Evolutionary conservation across 1,139 yeast species (phyloP), one percentile per base, ranked within the genome.

Genomic region (Sporopachydermia cereana): DNA sequence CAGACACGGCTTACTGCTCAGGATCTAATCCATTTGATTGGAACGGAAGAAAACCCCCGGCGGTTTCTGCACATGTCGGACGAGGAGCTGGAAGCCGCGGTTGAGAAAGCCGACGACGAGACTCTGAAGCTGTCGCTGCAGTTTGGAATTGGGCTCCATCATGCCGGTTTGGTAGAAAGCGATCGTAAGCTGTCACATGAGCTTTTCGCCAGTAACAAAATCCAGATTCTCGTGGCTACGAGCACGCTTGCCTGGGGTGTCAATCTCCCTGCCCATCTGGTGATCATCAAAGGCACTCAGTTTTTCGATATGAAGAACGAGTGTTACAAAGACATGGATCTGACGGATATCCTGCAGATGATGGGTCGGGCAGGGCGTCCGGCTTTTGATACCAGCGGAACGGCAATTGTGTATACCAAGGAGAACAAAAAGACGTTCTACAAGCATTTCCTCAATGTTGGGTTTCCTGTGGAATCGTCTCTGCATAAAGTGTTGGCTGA

Each of bases 231-330:
- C 48, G 76, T 93, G 47, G 97, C 98, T 0, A 91, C 99, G 0
- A 84, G 96, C 20, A 91, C 98, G 1, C 72, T 93, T 54, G 98
- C 97, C 0, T 88, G 96, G 93, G 97, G 97, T 56, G 96, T 91
- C 39, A 91, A 91, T 57, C 71, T 91, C 51, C 97, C 97, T 1
- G 97, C 97, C 0, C 91, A 88, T 65, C 68, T 91, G 55, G 98
- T 91, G 5, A 78, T 91, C 44, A 84, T 91, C 51, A 91, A 91
- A 61, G 97, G 97, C 36, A 91, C 98, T 0, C 93, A 84, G 57
- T 84, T 80, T 55, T 84, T 79, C 57, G 95, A 84, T 60, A 79
- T 88, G 12, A 84, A 84, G 58, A 79, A 80, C 49, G 89, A 82
- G 58, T 88, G 76, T 0, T 84, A 84, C 57, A 69, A 79, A 52